phyloP scores from a whole-genome alignment of 768 basidiomycete genomes.

The Fibroporia radiculosa region DNA sequence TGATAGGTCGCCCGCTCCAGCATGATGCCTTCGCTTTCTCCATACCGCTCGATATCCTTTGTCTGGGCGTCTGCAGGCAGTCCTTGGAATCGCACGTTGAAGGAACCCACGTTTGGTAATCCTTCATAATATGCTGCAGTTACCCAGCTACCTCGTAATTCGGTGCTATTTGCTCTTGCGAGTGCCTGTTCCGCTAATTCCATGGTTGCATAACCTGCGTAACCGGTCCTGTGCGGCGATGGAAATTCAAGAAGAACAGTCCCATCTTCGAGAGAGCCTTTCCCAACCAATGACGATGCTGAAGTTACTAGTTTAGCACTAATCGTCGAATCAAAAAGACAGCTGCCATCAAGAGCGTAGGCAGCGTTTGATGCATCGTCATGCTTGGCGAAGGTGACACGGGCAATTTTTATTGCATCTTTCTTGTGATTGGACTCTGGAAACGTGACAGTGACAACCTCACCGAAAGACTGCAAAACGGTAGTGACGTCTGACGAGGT shows the following conservation, averaged over 20 bases:
- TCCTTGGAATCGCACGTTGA: slow-evolving; percentile 53
- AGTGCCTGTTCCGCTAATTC: slow-evolving; percentile 46
- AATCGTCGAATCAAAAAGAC: slow-evolving; percentile 32
- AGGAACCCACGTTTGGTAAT: slow-evolving; percentile 47
- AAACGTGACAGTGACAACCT: slow-evolving; percentile 30
- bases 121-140: slow-evolving; percentile 46
- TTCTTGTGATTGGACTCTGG: slow-evolving; percentile 8
- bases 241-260: slow-evolving; percentile 54
- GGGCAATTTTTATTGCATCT: slow-evolving; percentile 20
- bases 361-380: slow-evolving; percentile 48
- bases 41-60: slow-evolving; percentile 37
- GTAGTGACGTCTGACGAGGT: slow-evolving; percentile 26
- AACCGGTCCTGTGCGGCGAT: slow-evolving; percentile 47
- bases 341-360: slow-evolving; percentile 38
- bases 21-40: slow-evolving; percentile 41
- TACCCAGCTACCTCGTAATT: slow-evolving; percentile 33
- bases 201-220: slow-evolving; percentile 50
- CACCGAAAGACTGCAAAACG: slow-evolving; percentile 40
- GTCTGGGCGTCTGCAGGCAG: slow-evolving; percentile 40
- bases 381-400: slow-evolving; percentile 40
- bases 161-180: slow-evolving; percentile 27
- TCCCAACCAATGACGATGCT: slow-evolving; percentile 28
- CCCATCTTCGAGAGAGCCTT: slow-evolving; percentile 39
- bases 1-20: slow-evolving; percentile 42
- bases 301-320: slow-evolving; percentile 38